These are phyloP conservation scores for Plenodomus lindquistii DNA, from an alignment of 2,329 filamentous ascomycete species.

Conservation along the genomic window DNA sequence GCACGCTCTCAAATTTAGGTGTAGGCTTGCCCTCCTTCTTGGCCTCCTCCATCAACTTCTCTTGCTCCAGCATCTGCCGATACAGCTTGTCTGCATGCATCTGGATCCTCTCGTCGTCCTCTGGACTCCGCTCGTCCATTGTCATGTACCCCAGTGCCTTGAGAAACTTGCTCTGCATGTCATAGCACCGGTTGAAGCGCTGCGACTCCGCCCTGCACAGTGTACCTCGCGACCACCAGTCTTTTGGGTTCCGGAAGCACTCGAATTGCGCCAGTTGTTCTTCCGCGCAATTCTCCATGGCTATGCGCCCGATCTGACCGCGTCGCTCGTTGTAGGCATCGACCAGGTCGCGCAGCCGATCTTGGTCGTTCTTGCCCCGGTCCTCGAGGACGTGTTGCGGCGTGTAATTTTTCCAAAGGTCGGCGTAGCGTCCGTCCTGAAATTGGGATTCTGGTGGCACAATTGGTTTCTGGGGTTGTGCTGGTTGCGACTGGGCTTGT, in stretches of 20 bases:
- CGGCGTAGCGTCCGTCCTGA: conserved; percentile 74
- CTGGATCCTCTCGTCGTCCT: conserved; percentile 82
- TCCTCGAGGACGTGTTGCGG: conserved; percentile 71
- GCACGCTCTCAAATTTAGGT: conserved; percentile 63
- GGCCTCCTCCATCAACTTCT: conserved; percentile 72
- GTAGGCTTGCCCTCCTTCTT: conserved; percentile 58
- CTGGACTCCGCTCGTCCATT: conserved; percentile 64
- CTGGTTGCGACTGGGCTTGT: conserved; percentile 8
- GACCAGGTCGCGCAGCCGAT: conserved; percentile 78
- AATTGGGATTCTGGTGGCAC: conserved; percentile 62
- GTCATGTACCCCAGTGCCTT: conserved; percentile 87
- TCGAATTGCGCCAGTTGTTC: conserved; percentile 82
- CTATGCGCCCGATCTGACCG: conserved; percentile 74
- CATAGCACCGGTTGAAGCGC: conserved; percentile 84
- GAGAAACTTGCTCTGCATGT: conserved; percentile 86
- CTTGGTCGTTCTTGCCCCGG: conserved; percentile 72
- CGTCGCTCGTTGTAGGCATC: conserved; percentile 84
- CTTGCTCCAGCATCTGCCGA: conserved; percentile 82
- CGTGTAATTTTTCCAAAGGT: conserved; percentile 91
- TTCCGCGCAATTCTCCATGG: conserved; percentile 89
- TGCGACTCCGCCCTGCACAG: conserved; percentile 80
- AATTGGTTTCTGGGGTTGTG: conserved; percentile 33
- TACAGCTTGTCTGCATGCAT: conserved; percentile 94
- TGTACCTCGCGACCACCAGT: conserved; percentile 68
- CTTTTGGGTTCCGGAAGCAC: conserved; percentile 74